Base-by-base conservation (phyloP, 2,329 filamentous ascomycete genomes). In the Fusarium siculi region DNA sequence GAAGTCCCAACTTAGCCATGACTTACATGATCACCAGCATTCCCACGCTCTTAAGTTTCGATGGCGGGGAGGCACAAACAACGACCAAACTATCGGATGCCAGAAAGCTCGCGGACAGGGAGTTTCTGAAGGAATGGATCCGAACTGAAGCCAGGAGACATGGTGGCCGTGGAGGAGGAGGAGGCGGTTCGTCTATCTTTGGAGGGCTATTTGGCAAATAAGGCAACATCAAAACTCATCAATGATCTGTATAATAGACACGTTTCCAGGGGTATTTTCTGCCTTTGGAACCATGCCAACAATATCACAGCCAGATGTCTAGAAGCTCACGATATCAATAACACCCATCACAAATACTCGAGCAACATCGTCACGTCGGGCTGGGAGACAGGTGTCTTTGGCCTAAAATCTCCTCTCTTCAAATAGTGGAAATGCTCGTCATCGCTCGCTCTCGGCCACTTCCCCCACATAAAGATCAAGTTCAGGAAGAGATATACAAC, bases 11-110 rank as follows among this genome's bases (percentile, higher is more conserved):
- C 68, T 77, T 90, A 23, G 87, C 86, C 11, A 82, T 86, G 76
- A 84, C 83, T 11, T 91, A 89, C 78, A 88, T 89, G 87, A 88
- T 91, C 74, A 88, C 84, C 32, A 84, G 84, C 21, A 83, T 90
- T 69, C 89, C 89, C 30, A 90, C 88, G 14, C 79, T 91, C 63
- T 80, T 91, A 54, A 86, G 85, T 76, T 90, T 91, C 74, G 87
- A 89, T 66, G 85, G 84, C 23, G 86, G 87, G 50, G 88, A 89
- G 79, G 83, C 87, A 3, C 84, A 87, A 78, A 80, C 81, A 2
- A 76, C 81, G 58, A 87, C 86, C 47, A 87, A 85, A 79, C 77
- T 90, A 30, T 80, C 81, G 6, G 87, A 90, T 74, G 86, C 81
- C 21, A 82, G 82, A 63, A 81, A 82, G 72, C 80, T 91, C 68